Conservation (phyloP, 192 early-diverging fungal species). For the Kappamyces sp. region DNA sequence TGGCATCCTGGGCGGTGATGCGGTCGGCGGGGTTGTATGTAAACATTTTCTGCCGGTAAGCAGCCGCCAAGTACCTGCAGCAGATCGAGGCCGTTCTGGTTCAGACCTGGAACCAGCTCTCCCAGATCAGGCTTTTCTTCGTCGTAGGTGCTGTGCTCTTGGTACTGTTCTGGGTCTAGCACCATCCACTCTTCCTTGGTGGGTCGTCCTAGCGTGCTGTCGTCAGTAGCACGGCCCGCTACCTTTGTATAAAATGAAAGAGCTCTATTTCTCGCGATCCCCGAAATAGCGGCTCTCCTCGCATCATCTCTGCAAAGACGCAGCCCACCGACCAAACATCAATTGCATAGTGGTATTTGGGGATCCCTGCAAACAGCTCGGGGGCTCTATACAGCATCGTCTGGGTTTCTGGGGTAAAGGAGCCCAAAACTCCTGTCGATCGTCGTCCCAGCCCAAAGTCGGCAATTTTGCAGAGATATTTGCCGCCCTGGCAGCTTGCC, state of each 20-base stretch:
- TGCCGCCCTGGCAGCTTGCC: slow-evolving; percentile 7
- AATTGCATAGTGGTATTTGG: slow-evolving; percentile 38
- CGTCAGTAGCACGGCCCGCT: neutral
- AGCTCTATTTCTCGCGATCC: neutral
- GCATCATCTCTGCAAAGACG: slow-evolving; percentile 31
- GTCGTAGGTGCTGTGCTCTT: slow-evolving; percentile 16
- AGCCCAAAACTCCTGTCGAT: slow-evolving; percentile 22
- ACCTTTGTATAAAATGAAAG: slow-evolving; percentile 5
- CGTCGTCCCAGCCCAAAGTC: slow-evolving; percentile 39
- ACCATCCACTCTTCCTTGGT: slow-evolving; percentile 26
- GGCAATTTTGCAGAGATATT: slow-evolving; percentile 30
- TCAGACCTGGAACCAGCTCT: neutral
- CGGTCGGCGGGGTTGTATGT: neutral
- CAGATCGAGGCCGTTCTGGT: neutral
- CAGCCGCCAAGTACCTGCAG: neutral
- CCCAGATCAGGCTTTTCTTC: neutral
- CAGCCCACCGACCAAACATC: slow-evolving; percentile 48
- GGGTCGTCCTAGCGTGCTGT: slow-evolving; percentile 19
- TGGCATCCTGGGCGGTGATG: neutral
- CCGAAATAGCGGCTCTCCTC: slow-evolving; percentile 4
- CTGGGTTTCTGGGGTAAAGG: slow-evolving; percentile 15
- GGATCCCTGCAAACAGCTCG: slow-evolving; percentile 38
- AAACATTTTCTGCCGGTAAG: neutral
- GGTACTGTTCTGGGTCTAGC: slow-evolving; percentile 30
- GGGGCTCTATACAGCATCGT: slow-evolving; percentile 38